phyloP scores from a whole-genome alignment of 2,329 filamentous ascomycete species.

The Pseudogymnoascus sp. region DNA sequence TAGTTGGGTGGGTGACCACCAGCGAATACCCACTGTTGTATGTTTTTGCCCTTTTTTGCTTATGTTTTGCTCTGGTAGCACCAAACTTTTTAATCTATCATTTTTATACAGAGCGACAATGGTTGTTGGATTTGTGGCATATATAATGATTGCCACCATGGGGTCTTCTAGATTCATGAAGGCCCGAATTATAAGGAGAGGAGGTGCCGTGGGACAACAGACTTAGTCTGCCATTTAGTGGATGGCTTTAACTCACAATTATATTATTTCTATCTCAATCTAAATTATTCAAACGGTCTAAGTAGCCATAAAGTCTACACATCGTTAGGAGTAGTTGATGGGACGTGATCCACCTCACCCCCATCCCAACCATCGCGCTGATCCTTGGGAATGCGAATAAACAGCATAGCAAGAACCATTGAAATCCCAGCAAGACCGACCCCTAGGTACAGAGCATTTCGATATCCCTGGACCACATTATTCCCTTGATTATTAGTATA shows the following conservation, averaged over 20 bases:
- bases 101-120: too few relatives aligned
- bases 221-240: too few relatives aligned
- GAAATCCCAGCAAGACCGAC: slow-evolving; percentile 31
- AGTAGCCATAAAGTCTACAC: not conserved
- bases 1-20: too few relatives aligned
- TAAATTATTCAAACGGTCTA: not conserved
- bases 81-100: too few relatives aligned
- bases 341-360: not conserved
- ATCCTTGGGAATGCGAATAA: slow-evolving; percentile 37
- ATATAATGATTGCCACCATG: too few relatives aligned
- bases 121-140: too few relatives aligned
- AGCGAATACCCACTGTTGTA: too few relatives aligned
- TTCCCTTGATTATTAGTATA: slow-evolving; percentile 15
- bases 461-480: slow-evolving; percentile 29
- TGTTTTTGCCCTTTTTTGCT: too few relatives aligned
- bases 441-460: slow-evolving; percentile 37
- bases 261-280: not conserved
- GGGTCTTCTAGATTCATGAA: too few relatives aligned
- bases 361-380: slow-evolving; percentile 30
- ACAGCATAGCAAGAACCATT: slow-evolving; percentile 30
- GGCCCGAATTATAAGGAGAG: too few relatives aligned
- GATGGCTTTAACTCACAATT: not conserved
- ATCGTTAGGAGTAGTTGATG: not conserved
- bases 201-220: too few relatives aligned
- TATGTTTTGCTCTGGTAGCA: too few relatives aligned